These are phyloP conservation scores for Triangularia verruculosa DNA, from an alignment of 2,329 filamentous ascomycete genomes.

Conservation along the genomic window DNA sequence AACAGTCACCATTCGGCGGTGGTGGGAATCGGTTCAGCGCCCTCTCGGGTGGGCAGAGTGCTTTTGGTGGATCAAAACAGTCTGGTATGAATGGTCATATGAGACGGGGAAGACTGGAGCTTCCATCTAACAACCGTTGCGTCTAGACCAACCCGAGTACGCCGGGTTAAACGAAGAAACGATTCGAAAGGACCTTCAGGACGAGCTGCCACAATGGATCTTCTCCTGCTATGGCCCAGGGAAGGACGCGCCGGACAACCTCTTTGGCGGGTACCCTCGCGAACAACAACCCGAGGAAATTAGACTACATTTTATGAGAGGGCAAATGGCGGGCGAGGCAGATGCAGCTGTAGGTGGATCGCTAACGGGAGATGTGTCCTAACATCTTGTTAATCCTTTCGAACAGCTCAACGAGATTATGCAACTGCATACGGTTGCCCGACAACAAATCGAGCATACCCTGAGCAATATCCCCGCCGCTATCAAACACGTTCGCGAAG, in stretches of 20 bases:
- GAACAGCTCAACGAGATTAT: constrained; percentile 58
- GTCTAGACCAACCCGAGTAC: constrained; percentile 38
- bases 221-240: constrained; percentile 83
- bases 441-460: constrained; percentile 70
- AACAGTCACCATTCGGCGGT: constrained; percentile 23
- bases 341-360: constrained; percentile 46
- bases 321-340: constrained; percentile 58
- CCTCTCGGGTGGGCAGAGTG: constrained; percentile 17
- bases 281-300: constrained; percentile 91
- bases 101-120: neutral
- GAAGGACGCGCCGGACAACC: constrained; percentile 70
- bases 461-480: constrained; percentile 69
- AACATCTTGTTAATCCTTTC: constrained; percentile 18
- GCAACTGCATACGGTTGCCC: constrained; percentile 59
- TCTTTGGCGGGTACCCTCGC: constrained; percentile 74
- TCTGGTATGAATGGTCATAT: neutral
- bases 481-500: constrained; percentile 64
- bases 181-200: constrained; percentile 65
- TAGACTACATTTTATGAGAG: constrained; percentile 66
- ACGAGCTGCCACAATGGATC: constrained; percentile 77
- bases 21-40: constrained; percentile 52
- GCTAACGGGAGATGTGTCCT: neutral
- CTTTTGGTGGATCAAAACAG: neutral
- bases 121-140: constrained; percentile 12
- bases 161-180: constrained; percentile 51